Base-by-base conservation (phyloP, 2,329 filamentous ascomycete genomes). In the Paradendryphiella salina region DNA sequence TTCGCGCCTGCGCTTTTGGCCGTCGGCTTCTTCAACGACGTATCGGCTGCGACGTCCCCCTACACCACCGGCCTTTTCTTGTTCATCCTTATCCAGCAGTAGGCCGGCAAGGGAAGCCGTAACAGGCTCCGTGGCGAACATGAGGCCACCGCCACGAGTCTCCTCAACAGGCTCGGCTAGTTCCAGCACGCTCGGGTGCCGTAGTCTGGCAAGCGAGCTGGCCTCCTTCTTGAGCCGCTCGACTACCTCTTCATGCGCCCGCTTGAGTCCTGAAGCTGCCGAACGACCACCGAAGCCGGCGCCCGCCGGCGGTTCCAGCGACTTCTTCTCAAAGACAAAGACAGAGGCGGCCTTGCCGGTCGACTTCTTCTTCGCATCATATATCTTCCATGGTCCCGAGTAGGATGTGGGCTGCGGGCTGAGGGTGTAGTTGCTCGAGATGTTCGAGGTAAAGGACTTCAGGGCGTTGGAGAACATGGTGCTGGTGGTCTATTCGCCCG, bases 321-420 rank as follows among this genome's bases (percentile, higher is more conserved):
- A 84, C 75, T 95, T 96, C 71, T 85, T 87, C 60, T 99, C 94
- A 72, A 97, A 96, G 60, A 97, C 86, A 67, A 97, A 99, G 61
- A 97, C 86, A 13, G 92, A 96, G 47, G 87, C 94, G 6, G 86
- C 75, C 72, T 94, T 96, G 60, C 89, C 90, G 0, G 91, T 96
- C 23, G 88, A 90, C 76, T 96, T 97, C 77, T 95, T 95, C 79
- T 96, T 97, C 52, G 89, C 92, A 77, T 96, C 92, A 80, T 93
- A 93, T 67, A 99, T 94, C 78, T 91, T 96, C 94, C 94, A 99
- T 51, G 92, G 90, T 14, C 94, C 94, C 13, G 92, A 89, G 44
- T 85, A 85, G 43, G 90, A 88, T n/a, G 85, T 87, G 9, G 88
- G 83, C 52, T 84, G 85, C 20, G 86, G 81, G 17, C 90, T 87